A percentile compares a stretch with the other conserved stretches of the same genome.
Conservation (phyloP, 305 asterid species). For the Ilex paraguariensis region DNA sequence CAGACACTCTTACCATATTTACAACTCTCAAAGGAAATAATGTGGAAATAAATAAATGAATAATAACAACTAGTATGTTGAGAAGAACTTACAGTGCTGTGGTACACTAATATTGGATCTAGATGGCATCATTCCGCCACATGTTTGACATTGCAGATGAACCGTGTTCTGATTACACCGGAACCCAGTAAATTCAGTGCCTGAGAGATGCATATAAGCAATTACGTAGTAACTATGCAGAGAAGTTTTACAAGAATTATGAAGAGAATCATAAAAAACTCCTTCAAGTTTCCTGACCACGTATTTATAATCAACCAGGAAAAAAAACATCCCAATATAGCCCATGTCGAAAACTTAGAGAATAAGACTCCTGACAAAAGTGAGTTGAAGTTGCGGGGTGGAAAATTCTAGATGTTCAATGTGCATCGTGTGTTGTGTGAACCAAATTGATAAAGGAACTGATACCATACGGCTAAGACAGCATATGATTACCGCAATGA, state of each 20-base stretch:
- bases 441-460: constrained; percentile 3
- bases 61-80: constrained; percentile 7
- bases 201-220: constrained; percentile 34
- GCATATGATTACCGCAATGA: constrained; percentile 66
- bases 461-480: constrained; percentile 19
- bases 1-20: not conserved
- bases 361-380: no score
- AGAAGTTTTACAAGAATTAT: no score
- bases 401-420: no score
- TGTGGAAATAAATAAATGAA: not conserved
- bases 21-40: not conserved
- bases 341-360: no score
- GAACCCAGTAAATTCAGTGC: constrained; percentile 56
- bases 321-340: no score
- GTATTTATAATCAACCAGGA: no score
- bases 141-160: constrained; percentile 87
- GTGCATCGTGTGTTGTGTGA: no score
- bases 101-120: constrained; percentile 52
- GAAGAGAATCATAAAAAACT: no score
- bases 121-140: constrained; percentile 97
- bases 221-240: not conserved
- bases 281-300: no score
- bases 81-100: constrained; percentile 64
- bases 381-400: no score
- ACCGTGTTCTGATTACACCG: constrained; percentile 66